Evolutionary conservation across 2,329 filamentous ascomycete genomes (phyloP).

Genomic region (Exophiala mesophila): DNA sequence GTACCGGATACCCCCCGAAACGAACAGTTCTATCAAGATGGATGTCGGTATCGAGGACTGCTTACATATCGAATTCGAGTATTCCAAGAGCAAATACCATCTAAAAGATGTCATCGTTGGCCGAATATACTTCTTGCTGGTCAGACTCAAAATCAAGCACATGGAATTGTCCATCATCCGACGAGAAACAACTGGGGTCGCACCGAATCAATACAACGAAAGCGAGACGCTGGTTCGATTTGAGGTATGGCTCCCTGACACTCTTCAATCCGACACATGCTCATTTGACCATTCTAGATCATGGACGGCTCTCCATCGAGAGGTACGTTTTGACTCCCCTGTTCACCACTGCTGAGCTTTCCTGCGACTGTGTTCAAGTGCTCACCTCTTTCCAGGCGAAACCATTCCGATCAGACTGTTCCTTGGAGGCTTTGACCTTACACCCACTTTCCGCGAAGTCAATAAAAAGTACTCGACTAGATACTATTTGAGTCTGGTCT

Average conservation of each 20-base stretch:
- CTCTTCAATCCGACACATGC: neutral
- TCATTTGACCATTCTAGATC: conserved; percentile 54
- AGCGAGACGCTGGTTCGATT: conserved; percentile 97
- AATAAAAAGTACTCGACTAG: conserved; percentile 99
- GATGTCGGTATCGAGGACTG: conserved; percentile 99
- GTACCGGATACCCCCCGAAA: conserved; percentile 96
- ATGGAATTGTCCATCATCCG: conserved; percentile 99
- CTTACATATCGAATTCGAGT: conserved; percentile 98
- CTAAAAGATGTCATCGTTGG: conserved; percentile 98
- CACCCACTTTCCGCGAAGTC: conserved; percentile 96
- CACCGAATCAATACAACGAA: conserved; percentile 99
- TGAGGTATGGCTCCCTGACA: conserved; percentile 64
- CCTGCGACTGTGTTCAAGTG: too few relatives aligned
- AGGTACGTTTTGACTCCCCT: conserved; percentile 52
- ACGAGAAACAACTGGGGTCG: conserved; percentile 89
- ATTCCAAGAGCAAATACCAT: conserved; percentile 98
- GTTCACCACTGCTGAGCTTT: too few relatives aligned
- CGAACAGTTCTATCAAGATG: conserved; percentile 99
- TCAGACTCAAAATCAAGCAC: conserved; percentile 98
- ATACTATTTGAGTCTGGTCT: conserved; percentile 92
- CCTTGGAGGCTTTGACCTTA: conserved; percentile 94
- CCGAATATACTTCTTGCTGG: conserved; percentile 94
- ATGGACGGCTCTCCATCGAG: conserved; percentile 99
- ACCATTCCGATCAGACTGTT: conserved; percentile 97
- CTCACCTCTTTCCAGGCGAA: conserved; percentile 49